These are phyloP conservation scores for Pseudogymnoascus destructans DNA, from an alignment of 2,329 filamentous ascomycete species.

Conservation along the genomic window DNA sequence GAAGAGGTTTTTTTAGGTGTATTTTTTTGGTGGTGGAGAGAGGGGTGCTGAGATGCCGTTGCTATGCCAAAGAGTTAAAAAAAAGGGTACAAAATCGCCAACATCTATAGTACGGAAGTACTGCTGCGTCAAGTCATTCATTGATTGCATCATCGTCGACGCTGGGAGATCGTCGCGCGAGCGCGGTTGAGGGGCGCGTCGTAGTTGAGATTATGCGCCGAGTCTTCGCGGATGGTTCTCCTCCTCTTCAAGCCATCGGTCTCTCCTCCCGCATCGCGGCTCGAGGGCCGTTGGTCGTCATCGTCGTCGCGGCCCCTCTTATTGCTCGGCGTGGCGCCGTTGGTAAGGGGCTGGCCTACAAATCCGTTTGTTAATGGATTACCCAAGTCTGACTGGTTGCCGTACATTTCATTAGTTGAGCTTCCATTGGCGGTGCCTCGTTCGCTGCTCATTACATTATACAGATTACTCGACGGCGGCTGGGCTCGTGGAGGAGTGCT, in stretches of 20 bases:
- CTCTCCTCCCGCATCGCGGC: conserved; percentile 39
- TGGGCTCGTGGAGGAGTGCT: conserved; percentile 62
- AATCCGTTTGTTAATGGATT: conserved; percentile 48
- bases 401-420: conserved; percentile 55
- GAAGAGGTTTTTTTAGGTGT: background rate
- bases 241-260: conserved; percentile 60
- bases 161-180: conserved; percentile 32
- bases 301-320: conserved; percentile 35
- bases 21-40: background rate
- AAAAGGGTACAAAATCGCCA: background rate
- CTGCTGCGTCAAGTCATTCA: background rate
- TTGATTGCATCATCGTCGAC: conserved; percentile 21
- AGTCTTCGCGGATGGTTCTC: conserved; percentile 58
- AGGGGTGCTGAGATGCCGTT: background rate
- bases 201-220: conserved; percentile 35
- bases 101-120: background rate
- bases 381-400: conserved; percentile 47
- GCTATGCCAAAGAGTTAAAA: background rate
- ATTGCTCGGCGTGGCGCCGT: conserved; percentile 38
- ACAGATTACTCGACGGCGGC: conserved; percentile 65
- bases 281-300: conserved; percentile 44
- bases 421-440: conserved; percentile 54
- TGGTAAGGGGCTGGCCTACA: conserved; percentile 49
- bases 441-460: conserved; percentile 79
- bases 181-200: conserved; percentile 36